Evolutionary conservation across 805 yeast species (phyloP), one percentile per base, ranked within the genome.

Genomic region (Ogataea thermomethanolica): DNA sequence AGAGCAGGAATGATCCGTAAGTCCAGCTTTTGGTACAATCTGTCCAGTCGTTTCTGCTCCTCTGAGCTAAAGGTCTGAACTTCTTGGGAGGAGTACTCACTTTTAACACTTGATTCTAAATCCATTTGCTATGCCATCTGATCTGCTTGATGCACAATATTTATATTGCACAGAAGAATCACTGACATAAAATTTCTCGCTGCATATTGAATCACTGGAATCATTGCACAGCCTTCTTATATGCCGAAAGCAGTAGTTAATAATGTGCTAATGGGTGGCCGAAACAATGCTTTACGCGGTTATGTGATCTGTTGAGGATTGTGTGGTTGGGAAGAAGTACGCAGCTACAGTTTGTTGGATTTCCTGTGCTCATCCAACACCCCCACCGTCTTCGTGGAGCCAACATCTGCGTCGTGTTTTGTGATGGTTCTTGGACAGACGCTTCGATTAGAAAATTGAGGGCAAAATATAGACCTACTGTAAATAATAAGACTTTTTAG

Each of bases 1-100:
- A 86, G 65, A 0, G 91, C 89, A 3, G 95, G 95, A 43, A 86
- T 81, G 53, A 85, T 84, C 38, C 95, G 69, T 33, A 58, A 55
- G 56, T 85, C 95, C 17, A 85, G 65, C 52, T 74, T 77, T 35
- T 83, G 59, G 58, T 85, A 81, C 25, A 79, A 66, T 29, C 61
- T 64, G 51, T 80, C 79, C 30, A 81, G 62, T 29, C 13, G 23
- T 9, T 28, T 25, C 8, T 12, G n/a, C n/a, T 28, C 21, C 4
- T 14, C 29, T 14, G 21, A 24, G 11, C 10, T 15, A 14, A 29
- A 11, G 10, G 14, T 5, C 31, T 29, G 23, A 17, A 35, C 24
- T 13, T 35, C 32, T 20, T 25, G 31, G 11, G 41, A 30, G 14
- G 13, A 17, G 5, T 17, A 13, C 15, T 37, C 33, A 3, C 32